phyloP scores from a whole-genome alignment of 73 alveolate genomes.

The Loxodes magnus region DNA sequence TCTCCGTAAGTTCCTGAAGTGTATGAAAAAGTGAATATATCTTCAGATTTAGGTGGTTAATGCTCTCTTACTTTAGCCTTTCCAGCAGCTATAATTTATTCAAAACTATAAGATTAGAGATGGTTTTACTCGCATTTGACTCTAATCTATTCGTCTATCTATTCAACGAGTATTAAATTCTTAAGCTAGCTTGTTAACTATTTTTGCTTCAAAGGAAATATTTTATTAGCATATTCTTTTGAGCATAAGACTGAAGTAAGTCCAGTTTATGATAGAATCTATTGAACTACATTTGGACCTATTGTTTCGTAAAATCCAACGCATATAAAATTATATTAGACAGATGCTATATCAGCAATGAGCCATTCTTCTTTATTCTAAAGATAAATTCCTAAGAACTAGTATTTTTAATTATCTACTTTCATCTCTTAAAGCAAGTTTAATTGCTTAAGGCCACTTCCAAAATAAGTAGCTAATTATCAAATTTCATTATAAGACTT shows the following conservation, averaged over 20 bases:
- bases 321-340: constrained; percentile 22
- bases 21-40: constrained; percentile 36
- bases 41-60: constrained; percentile 26
- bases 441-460: too few relatives aligned
- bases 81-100: constrained; percentile 1
- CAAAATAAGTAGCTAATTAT: too few relatives aligned
- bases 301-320: constrained; percentile 69
- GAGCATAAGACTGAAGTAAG: constrained; percentile 7
- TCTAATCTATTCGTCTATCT: constrained; percentile 13
- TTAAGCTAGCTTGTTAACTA: neutral
- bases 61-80: constrained; percentile 2
- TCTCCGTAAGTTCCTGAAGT: constrained; percentile 68
- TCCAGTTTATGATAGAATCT: constrained; percentile 1
- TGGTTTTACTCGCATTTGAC: constrained; percentile 9
- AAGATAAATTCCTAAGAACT: constrained; percentile 54
- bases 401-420: constrained; percentile 26
- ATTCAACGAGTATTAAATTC: neutral
- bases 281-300: constrained; percentile 31
- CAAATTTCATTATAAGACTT: too few relatives aligned
- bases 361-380: constrained; percentile 82
- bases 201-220: neutral
- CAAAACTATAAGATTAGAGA: neutral
- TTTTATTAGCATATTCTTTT: neutral
- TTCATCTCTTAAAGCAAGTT: too few relatives aligned
- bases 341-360: constrained; percentile 46